A percentile compares a stretch with the other conserved stretches of the same genome.
Conservation (phyloP, 345 rosid species). For the Citrus hindsii region DNA sequence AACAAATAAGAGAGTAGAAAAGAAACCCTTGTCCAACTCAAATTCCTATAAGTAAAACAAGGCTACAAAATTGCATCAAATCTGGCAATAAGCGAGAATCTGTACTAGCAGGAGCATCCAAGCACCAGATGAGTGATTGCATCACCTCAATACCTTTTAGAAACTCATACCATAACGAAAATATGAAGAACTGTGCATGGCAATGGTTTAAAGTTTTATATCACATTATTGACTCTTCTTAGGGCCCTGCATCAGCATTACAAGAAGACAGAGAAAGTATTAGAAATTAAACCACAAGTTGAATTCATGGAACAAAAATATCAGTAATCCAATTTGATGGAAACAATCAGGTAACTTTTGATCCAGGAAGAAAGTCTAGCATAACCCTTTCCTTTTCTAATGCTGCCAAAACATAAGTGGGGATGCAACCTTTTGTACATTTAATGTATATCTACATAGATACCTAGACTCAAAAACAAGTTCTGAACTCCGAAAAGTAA, state of each 20-base stretch:
- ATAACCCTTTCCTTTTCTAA: too few species aligned
- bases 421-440: not conserved
- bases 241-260: conserved; percentile 4
- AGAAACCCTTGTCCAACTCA: not conserved
- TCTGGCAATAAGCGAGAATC: not conserved
- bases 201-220: not conserved
- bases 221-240: not conserved
- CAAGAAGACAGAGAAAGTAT: not conserved
- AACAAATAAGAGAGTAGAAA: not conserved
- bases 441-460: not conserved
- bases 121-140: not conserved
- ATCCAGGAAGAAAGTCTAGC: not conserved
- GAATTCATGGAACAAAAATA: not conserved
- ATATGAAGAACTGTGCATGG: not conserved
- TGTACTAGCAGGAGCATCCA: not conserved
- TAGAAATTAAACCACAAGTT: not conserved
- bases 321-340: not conserved
- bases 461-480: not conserved
- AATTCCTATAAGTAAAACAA: not conserved
- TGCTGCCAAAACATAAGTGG: not conserved
- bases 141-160: not conserved
- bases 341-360: not conserved
- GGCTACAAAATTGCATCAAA: conserved; percentile 2
- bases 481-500: not conserved
- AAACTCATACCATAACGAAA: not conserved